Evolutionary conservation across 306 rosid genomes (phyloP).

Genomic region (Myrica gale): DNA sequence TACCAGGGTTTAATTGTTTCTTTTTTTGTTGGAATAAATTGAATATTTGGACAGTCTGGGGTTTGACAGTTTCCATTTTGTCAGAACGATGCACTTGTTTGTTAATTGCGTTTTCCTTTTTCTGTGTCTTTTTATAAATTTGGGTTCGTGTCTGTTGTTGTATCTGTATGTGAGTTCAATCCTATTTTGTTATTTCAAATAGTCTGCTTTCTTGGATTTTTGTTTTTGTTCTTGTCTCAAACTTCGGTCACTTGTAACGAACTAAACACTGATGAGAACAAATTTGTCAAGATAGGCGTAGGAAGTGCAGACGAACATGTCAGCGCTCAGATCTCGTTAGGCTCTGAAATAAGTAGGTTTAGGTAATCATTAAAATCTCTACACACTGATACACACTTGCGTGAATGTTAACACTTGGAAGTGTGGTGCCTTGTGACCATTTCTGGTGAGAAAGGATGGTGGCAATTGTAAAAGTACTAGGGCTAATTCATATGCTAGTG

Average conservation of each 20-base stretch:
- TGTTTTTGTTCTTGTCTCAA: background rate
- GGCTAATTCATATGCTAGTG: background rate
- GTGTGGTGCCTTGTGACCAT: background rate
- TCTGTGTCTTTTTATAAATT: background rate
- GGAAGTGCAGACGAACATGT: background rate
- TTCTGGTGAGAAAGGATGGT: background rate
- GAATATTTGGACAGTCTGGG: background rate
- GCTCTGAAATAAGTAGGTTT: background rate
- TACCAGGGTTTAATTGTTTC: background rate
- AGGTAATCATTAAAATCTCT: background rate
- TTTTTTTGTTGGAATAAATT: background rate
- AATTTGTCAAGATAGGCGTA: background rate
- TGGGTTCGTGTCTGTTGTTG: background rate
- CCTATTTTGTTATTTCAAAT: background rate
- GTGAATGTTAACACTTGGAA: background rate
- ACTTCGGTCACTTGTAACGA: background rate
- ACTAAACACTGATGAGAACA: background rate
- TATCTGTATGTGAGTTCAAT: background rate
- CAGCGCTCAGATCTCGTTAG: background rate
- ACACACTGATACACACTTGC: background rate
- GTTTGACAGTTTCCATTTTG: background rate
- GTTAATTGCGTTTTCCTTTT: background rate
- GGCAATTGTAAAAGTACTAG: background rate
- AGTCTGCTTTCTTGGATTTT: background rate
- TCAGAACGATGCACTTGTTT: background rate